Percentiles rank a stretch among this genome's conserved stretches.
These are phyloP conservation scores for Hypoxylon sp. DNA, from an alignment of 2,329 filamentous ascomycete species.

Conservation along the genomic window DNA sequence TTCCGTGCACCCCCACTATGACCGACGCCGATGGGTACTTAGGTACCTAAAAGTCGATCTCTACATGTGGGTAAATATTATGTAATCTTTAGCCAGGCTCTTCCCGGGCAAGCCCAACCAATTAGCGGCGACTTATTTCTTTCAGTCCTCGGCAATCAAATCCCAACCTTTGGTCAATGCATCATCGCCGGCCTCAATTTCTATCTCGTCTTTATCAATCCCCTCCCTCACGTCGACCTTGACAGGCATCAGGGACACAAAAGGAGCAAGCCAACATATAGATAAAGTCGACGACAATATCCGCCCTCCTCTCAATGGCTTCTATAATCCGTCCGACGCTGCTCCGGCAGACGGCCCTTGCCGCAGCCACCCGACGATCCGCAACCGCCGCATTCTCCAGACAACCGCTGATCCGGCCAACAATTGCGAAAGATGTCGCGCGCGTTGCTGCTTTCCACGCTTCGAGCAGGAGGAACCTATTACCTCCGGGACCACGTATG, in stretches of 20 bases:
- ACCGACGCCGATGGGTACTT: slow-evolving; percentile 12
- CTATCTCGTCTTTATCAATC: slow-evolving; percentile 4
- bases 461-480: slow-evolving; percentile 79
- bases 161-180: slow-evolving; percentile 41
- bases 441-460: slow-evolving; percentile 89
- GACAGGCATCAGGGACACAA: slow-evolving; percentile 17
- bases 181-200: slow-evolving; percentile 51
- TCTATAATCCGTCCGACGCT: slow-evolving; percentile 69
- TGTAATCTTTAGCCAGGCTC: slow-evolving; percentile 27
- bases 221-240: slow-evolving; percentile 3
- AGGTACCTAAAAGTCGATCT: slow-evolving; percentile 8
- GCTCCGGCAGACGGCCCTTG: slow-evolving; percentile 67
- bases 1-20: not conserved
- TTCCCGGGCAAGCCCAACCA: slow-evolving; percentile 54
- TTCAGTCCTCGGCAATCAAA: slow-evolving; percentile 67
- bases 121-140: slow-evolving; percentile 60
- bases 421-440: slow-evolving; percentile 57
- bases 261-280: slow-evolving; percentile 14
- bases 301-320: slow-evolving; percentile 61
- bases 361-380: slow-evolving; percentile 58
- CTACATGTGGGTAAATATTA: slow-evolving; percentile 1
- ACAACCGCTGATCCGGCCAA: slow-evolving; percentile 51
- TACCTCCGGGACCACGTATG: slow-evolving; percentile 90
- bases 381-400: slow-evolving; percentile 54
- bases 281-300: slow-evolving; percentile 39